Base-by-base conservation (phyloP, 2,329 filamentous ascomycete genomes). In the Cladosporium oxysporum region DNA sequence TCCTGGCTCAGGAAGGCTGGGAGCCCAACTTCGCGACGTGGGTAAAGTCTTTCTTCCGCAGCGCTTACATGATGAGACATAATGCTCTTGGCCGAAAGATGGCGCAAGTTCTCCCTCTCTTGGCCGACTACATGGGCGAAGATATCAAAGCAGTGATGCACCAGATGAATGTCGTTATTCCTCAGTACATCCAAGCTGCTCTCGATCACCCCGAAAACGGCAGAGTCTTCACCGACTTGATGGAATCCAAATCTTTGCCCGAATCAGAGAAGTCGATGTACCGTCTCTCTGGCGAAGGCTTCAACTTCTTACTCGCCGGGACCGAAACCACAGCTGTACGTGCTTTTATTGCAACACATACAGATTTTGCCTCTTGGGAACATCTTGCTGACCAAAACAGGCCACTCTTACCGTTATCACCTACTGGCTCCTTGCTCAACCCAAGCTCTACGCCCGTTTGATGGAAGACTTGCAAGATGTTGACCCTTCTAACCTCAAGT, bases 1-100 rank as follows among this genome's bases (percentile, higher is more conserved):
- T 83, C 69, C 69, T 86, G 0, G 78, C 79, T 18, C 70, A 77
- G 8, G 82, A 86, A 23, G 50, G 61, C 23, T 63, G 61, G 61
- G 61, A 63, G 35, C 33, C 33, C 7, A 63, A 63, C 33, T 63
- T 63, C 23, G 61, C 61, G 3, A 63, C 61, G 18, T 63, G 61
- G 61, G 61, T 63, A 18, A 63, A 63, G 18, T 63, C 61, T 18
- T 63, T 63, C 61, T 63, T 63, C 50, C 61, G 61, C 61, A 63
- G 61, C 26, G 61, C 61, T 28, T 63, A 63, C 50, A 63, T 63
- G 61, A 63, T 63, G 61, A 63, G 61, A 29, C 61, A 63, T n/a
- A 63, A 63, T 14, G 61, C 61, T 18, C 26, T 63, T 35, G 61
- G 50, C 28, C 61, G 61, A 21, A 63, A 63, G 50, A 31, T 47